Conservation (phyloP, 331 rosid genomes). For the Pyracantha coccinea region DNA sequence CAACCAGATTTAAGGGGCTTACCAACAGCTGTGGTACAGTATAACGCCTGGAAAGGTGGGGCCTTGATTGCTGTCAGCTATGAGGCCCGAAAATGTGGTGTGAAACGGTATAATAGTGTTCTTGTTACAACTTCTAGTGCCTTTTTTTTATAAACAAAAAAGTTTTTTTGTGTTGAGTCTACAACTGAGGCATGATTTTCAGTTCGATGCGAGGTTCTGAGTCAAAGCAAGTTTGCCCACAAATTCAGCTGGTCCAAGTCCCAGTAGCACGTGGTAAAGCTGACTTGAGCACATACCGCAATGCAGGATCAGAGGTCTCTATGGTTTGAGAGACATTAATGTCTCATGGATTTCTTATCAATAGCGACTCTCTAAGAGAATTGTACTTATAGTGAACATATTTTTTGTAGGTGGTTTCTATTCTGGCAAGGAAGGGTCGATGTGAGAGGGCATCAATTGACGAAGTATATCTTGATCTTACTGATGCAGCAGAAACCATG, state of each 20-base stretch:
- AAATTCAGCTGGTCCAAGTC: slow-evolving; percentile 76
- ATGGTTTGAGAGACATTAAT: not conserved
- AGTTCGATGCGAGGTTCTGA: slow-evolving; percentile 97
- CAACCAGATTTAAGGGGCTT: slow-evolving; percentile 69
- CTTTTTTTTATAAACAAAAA: not conserved
- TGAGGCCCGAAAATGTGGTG: slow-evolving; percentile 83
- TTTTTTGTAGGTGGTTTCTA: slow-evolving; percentile 58
- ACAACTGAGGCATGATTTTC: slow-evolving; percentile 13
- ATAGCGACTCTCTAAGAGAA: not conserved
- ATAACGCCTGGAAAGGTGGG: slow-evolving; percentile 90
- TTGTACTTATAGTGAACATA: slow-evolving; percentile 2
- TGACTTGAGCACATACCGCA: slow-evolving; percentile 67
- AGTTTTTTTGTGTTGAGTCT: not conserved
- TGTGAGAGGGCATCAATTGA: slow-evolving; percentile 99
- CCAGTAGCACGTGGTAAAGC: slow-evolving; percentile 96
- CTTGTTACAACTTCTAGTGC: not conserved
- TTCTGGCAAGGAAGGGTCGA: slow-evolving; percentile 78
- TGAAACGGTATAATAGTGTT: slow-evolving; percentile 51
- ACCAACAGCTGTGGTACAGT: slow-evolving; percentile 87
- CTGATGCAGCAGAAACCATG: slow-evolving; percentile 79
- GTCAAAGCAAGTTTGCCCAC: slow-evolving; percentile 75
- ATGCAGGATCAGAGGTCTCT: slow-evolving; percentile 80
- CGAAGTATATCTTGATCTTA: slow-evolving; percentile 92
- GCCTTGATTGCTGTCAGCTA: slow-evolving; percentile 90
- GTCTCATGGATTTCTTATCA: not conserved